A percentile compares a stretch with the other conserved stretches of the same genome.
These are phyloP conservation scores for Coemansia umbellata DNA, from an alignment of 192 early-diverging fungal species.

Conservation along the genomic window DNA sequence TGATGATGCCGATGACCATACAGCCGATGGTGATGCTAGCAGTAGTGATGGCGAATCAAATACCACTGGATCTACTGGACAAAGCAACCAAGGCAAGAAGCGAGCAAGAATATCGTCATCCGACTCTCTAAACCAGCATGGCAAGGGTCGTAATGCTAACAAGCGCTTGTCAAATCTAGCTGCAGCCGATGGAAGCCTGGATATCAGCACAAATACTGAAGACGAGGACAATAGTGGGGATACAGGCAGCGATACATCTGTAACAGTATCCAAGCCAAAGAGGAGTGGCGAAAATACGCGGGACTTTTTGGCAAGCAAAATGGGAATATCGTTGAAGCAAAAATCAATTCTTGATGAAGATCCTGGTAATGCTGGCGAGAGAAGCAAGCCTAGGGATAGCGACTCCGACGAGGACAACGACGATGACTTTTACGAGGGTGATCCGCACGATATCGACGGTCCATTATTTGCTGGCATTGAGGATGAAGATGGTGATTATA, in stretches of 20 bases:
- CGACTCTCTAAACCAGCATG: too few relatives aligned
- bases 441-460: conserved; percentile 3
- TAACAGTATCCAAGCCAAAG: background rate
- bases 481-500: conserved; percentile 5
- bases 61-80: too few relatives aligned
- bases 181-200: conserved; percentile 29
- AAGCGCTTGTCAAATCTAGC: conserved; percentile 13
- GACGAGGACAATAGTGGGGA: conserved; percentile 4
- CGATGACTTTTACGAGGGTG: conserved; percentile 11
- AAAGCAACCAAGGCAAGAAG: too few relatives aligned
- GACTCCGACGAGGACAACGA: conserved; percentile 9
- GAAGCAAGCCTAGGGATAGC: background rate
- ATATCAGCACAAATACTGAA: conserved; percentile 25
- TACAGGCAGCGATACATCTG: background rate
- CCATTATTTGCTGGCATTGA: conserved; percentile 25
- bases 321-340: conserved; percentile 10
- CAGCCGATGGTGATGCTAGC: conserved; percentile 7
- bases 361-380: background rate
- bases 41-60: too few relatives aligned
- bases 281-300: background rate
- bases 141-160: background rate
- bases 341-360: conserved; percentile 5
- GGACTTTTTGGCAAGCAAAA: conserved; percentile 2
- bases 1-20: conserved; percentile 3
- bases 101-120: background rate